Percentiles rank a stretch among this genome's conserved stretches.
Conservation (phyloP, 2,329 filamentous ascomycete species). For the Diplodia intermedia region DNA sequence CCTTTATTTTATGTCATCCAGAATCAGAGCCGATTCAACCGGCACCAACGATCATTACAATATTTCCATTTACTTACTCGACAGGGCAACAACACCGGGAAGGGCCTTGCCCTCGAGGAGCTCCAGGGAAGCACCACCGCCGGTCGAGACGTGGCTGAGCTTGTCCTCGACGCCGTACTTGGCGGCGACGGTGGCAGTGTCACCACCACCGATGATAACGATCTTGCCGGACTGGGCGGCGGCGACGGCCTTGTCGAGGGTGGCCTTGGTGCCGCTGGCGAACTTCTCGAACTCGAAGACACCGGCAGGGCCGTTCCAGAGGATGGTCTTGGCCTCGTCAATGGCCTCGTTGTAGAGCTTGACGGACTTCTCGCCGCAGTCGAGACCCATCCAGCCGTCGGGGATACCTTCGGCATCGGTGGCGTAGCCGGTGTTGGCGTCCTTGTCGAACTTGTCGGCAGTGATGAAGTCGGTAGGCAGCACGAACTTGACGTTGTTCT, state of each 20-base stretch:
- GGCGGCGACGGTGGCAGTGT: constrained; percentile 96
- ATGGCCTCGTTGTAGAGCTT: constrained; percentile 90
- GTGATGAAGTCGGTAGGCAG: constrained; percentile 95
- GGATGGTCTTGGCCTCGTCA: constrained; percentile 87
- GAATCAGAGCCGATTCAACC: constrained; percentile 31
- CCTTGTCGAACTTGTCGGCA: constrained; percentile 89
- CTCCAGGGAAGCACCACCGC: constrained; percentile 93
- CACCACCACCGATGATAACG: constrained; percentile 97
- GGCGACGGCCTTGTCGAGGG: constrained; percentile 84
- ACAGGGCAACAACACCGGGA: constrained; percentile 90
- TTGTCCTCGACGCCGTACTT: constrained; percentile 97
- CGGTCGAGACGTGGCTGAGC: constrained; percentile 97
- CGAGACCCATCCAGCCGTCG: constrained; percentile 97
- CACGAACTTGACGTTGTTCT: constrained; percentile 93
- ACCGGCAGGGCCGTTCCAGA: constrained; percentile 97
- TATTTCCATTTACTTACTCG: constrained; percentile 66
- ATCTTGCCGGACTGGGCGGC: constrained; percentile 86
- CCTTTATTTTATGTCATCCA: constrained; percentile 31
- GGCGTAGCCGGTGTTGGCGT: constrained; percentile 81
- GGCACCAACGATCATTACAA: constrained; percentile 10
- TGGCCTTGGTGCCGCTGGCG: constrained; percentile 88
- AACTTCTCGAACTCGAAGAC: constrained; percentile 98
- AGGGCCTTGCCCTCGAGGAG: constrained; percentile 97
- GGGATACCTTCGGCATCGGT: constrained; percentile 89
- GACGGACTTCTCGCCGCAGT: constrained; percentile 88